Evolutionary conservation across 352 stramenopile species (phyloP), one percentile per base, ranked within the genome.

Genomic region (Thraustochytrium sp.): DNA sequence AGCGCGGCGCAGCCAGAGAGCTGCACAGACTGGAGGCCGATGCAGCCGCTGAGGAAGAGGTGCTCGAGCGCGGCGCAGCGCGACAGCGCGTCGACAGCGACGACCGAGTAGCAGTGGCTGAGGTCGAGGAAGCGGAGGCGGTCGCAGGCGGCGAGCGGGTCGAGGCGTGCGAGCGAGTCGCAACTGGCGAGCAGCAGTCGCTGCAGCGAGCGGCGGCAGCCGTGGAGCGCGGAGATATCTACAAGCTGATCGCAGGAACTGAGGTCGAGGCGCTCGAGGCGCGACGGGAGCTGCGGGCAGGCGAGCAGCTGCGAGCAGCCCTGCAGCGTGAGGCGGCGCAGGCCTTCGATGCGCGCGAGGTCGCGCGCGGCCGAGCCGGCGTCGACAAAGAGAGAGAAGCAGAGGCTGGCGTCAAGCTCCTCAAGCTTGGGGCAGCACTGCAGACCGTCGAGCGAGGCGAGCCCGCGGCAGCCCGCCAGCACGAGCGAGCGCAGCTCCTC

Each of bases 201-300:
- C 34, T 40, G 36, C 26, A 76, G 63, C 11, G 40, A 38, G 16
- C 13, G 11, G 16, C 29, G 29, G 26, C 37, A 56, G n/a, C 18
- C n/a, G 16, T 37, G 16, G 11, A 76, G n/a, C 37, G n/a, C 42
- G 13, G 63, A 76, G 29, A 76, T 76, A 26, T 76, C 46, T 11
- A 76, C 29, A 34, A 76, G 63, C 46, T 76, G 63, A 18, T 55
- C 63, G 63, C 63, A 76, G 13, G 38, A 76, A 26, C 63, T 34
- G n/a, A 76, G 29, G 46, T 76, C 63, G 29, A 76, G 21, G 16
- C 29, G 29, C 42, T 76, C 38, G 26, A 76, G 38, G n/a, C 5
- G 9, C 11, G 21, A 13, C 0, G 38, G 38, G 0, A 76, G 21
- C 5, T 26, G 11, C 31, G 63, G 63, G 31, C 8, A 31, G 38